These are phyloP conservation scores for Fusarium chuoi DNA, from an alignment of 2,329 filamentous ascomycete genomes.

Conservation along the genomic window DNA sequence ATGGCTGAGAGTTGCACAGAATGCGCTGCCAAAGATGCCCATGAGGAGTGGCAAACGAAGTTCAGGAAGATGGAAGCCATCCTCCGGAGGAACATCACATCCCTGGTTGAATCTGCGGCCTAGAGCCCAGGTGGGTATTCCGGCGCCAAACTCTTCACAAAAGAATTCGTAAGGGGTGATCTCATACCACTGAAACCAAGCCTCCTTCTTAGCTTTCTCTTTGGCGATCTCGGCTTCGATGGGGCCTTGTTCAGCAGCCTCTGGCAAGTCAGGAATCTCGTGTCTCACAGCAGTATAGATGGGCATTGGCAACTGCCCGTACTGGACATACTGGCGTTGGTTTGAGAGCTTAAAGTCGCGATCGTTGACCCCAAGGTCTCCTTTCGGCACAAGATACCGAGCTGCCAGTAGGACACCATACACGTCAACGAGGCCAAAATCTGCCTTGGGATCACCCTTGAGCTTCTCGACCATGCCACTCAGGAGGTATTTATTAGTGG, in stretches of 20 bases:
- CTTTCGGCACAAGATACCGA: constrained; percentile 82
- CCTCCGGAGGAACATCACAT: constrained; percentile 60
- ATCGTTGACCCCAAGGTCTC: constrained; percentile 78
- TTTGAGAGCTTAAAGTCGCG: constrained; percentile 91
- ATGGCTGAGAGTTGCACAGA: constrained; percentile 93
- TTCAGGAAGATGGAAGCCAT: constrained; percentile 81
- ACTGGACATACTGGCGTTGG: constrained; percentile 78
- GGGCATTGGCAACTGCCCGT: constrained; percentile 85
- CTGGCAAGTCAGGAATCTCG: constrained; percentile 80
- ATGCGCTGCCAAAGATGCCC: constrained; percentile 96
- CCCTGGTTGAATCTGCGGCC: constrained; percentile 85
- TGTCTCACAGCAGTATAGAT: constrained; percentile 97
- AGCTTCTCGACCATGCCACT: constrained; percentile 92
- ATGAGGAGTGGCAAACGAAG: constrained; percentile 84
- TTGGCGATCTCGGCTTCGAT: constrained; percentile 45
- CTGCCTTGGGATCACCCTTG: constrained; percentile 74
- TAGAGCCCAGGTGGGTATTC: constrained; percentile 94
- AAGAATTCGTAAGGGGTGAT: constrained; percentile 95
- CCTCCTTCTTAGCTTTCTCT: constrained; percentile 68
- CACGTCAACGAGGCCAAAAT: constrained; percentile 91
- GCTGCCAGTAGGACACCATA: constrained; percentile 90
- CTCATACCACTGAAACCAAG: constrained; percentile 99
- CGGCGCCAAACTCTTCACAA: constrained; percentile 89
- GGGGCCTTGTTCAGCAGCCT: constrained; percentile 37
- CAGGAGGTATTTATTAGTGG: constrained; percentile 92